Conservation (phyloP, 2,329 filamentous ascomycete species). For the Diaporthe ilicicola region DNA sequence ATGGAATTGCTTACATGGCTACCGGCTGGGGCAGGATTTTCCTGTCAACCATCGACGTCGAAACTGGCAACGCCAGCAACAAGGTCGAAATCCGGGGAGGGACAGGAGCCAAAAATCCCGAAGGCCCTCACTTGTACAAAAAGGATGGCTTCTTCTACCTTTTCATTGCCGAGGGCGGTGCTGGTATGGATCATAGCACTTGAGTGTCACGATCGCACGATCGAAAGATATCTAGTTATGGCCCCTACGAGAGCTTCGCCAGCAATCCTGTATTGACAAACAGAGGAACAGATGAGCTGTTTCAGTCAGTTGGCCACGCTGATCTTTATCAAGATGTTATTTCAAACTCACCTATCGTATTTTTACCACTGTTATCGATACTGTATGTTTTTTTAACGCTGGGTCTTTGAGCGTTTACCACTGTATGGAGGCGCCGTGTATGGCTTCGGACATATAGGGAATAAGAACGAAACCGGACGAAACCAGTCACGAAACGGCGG, state of each 20-base stretch:
- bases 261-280: constrained; percentile 57
- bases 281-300: constrained; percentile 46
- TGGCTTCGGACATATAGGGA: too few species aligned
- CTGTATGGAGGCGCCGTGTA: too few species aligned
- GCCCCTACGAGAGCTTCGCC: constrained; percentile 52
- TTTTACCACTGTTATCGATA: too few species aligned
- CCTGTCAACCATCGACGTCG: constrained; percentile 45
- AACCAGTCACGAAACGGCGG: too few species aligned
- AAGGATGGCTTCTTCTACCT: constrained; percentile 55
- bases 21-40: constrained; percentile 41
- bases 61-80: constrained; percentile 44
- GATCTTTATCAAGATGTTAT: constrained; percentile 56
- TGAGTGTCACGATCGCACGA: constrained; percentile 52
- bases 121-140: constrained; percentile 54
- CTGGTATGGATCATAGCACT: constrained; percentile 49
- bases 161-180: constrained; percentile 56
- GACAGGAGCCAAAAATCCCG: constrained; percentile 50
- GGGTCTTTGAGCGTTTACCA: too few species aligned
- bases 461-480: too few species aligned
- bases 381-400: too few species aligned
- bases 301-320: constrained; percentile 54
- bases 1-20: constrained; percentile 48
- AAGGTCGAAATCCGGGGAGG: constrained; percentile 53
- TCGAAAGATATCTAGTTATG: too few species aligned
- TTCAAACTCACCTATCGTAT: too few species aligned